These are phyloP conservation scores for Xylariomycetidae sp. DNA, from an alignment of 2,329 filamentous ascomycete genomes.

Conservation along the genomic window DNA sequence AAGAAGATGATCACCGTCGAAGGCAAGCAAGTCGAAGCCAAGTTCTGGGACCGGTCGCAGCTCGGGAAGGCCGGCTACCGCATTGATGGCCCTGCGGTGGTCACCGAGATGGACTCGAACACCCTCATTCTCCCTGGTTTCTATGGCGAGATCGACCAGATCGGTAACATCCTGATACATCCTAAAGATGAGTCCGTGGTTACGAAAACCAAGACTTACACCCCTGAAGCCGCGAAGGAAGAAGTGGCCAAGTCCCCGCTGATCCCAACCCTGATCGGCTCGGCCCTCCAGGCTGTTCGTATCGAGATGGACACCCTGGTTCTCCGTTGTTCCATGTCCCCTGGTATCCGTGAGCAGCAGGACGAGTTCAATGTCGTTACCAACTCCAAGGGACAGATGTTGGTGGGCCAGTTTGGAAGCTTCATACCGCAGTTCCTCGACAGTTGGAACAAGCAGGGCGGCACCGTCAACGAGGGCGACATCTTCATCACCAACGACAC, in stretches of 20 bases:
- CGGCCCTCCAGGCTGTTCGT: conserved; percentile 38
- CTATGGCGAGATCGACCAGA: conserved; percentile 37
- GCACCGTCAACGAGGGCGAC: conserved; percentile 41
- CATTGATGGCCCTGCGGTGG: conserved; percentile 38
- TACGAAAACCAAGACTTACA: conserved; percentile 23
- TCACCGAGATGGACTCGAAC: conserved; percentile 46
- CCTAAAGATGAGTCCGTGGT: conserved; percentile 27
- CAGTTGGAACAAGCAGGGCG: conserved; percentile 31
- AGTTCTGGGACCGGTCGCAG: conserved; percentile 36
- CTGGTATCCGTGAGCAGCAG: conserved; percentile 44
- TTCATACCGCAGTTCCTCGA: conserved; percentile 42
- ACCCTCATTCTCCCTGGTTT: conserved; percentile 42
- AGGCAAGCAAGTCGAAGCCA: conserved; percentile 33
- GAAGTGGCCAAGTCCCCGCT: conserved; percentile 33
- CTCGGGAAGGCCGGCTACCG: conserved; percentile 34
- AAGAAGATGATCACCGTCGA: conserved; percentile 34
- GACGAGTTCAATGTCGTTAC: conserved; percentile 50
- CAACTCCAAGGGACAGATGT: conserved; percentile 40
- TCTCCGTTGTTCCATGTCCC: conserved; percentile 44
- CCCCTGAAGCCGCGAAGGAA: conserved; percentile 29
- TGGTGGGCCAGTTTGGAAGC: conserved; percentile 44
- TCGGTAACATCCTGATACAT: conserved; percentile 43
- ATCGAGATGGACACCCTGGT: conserved; percentile 46
- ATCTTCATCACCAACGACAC: conserved; percentile 46
- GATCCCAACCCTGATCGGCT: conserved; percentile 37